Percentiles rank a stretch among this genome's conserved stretches.
These are phyloP conservation scores for Trichoderma cornu-damae DNA, from an alignment of 2,329 filamentous ascomycete genomes.

Conservation along the genomic window DNA sequence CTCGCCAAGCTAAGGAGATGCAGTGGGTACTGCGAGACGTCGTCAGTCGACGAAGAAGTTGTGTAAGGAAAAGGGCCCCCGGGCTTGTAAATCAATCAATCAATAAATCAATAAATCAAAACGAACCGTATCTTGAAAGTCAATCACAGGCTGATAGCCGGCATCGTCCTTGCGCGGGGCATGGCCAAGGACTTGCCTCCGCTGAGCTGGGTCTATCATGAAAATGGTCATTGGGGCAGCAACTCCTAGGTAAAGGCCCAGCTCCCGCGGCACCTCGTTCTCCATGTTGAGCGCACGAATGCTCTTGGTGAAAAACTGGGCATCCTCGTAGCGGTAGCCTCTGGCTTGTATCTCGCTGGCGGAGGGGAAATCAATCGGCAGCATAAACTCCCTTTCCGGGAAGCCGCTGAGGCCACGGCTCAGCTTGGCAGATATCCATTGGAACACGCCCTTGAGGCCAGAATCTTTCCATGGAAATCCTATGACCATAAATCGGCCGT, in stretches of 20 bases:
- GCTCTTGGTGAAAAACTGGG: conserved; percentile 61
- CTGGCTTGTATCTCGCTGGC: conserved; percentile 51
- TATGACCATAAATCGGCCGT: conserved; percentile 57
- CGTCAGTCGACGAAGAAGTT: conserved; percentile 7
- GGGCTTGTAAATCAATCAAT: neutral
- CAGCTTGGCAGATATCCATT: conserved; percentile 47
- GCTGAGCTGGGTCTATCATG: conserved; percentile 54
- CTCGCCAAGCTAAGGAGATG: conserved; percentile 63
- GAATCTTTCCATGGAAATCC: conserved; percentile 57
- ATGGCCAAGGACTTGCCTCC: conserved; percentile 55
- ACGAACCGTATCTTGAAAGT: conserved; percentile 62
- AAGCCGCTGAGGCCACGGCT: conserved; percentile 43
- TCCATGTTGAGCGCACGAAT: conserved; percentile 52
- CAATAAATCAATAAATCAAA: neutral
- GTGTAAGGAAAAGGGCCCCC: neutral
- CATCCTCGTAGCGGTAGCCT: conserved; percentile 54
- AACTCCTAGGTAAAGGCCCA: conserved; percentile 61
- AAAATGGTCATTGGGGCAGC: conserved; percentile 63
- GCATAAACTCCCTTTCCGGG: conserved; percentile 58
- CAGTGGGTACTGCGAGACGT: conserved; percentile 54
- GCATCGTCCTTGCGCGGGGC: conserved; percentile 54
- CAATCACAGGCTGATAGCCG: conserved; percentile 60
- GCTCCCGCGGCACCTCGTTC: conserved; percentile 55
- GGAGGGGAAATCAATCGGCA: conserved; percentile 61
- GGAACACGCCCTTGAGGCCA: conserved; percentile 46